Percentiles rank a stretch among this genome's conserved stretches.
phyloP scores from a whole-genome alignment of 805 yeast genomes.

The Candida hungchunana region DNA sequence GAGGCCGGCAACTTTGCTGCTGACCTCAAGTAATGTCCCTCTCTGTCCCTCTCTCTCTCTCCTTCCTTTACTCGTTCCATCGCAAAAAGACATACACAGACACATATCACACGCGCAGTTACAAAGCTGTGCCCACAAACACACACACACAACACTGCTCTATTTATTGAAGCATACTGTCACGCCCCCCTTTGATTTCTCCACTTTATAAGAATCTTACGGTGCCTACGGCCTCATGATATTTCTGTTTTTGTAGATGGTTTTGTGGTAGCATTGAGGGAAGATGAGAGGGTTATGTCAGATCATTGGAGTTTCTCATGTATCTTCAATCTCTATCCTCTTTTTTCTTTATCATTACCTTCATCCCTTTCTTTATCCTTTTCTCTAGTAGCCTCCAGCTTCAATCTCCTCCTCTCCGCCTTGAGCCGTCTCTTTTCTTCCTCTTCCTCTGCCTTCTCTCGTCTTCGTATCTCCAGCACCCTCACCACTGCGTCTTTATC shows the following conservation, averaged over 20 bases:
- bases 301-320: neutral
- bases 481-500: constrained; percentile 29
- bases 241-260: too few species aligned
- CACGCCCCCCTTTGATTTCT: neutral
- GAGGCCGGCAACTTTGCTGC: constrained; percentile 54
- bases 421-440: constrained; percentile 33
- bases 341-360: neutral
- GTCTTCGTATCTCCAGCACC: constrained; percentile 25
- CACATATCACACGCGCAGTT: too few species aligned
- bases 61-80: too few species aligned
- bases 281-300: too few species aligned
- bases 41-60: too few species aligned
- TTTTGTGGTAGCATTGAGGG: too few species aligned
- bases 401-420: neutral
- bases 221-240: too few species aligned
- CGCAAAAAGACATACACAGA: neutral
- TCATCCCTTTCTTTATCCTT: too few species aligned
- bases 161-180: constrained; percentile 9
- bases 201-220: neutral
- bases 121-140: too few species aligned
- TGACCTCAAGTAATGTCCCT: constrained; percentile 37
- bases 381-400: too few species aligned
- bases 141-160: constrained; percentile 3
- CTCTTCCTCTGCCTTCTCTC: constrained; percentile 26
- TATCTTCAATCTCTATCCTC: neutral